Evolutionary conservation across 169 alveolate genomes (phyloP), one percentile per base, ranked within the genome.

Genomic region (Eimeria maxima): DNA sequence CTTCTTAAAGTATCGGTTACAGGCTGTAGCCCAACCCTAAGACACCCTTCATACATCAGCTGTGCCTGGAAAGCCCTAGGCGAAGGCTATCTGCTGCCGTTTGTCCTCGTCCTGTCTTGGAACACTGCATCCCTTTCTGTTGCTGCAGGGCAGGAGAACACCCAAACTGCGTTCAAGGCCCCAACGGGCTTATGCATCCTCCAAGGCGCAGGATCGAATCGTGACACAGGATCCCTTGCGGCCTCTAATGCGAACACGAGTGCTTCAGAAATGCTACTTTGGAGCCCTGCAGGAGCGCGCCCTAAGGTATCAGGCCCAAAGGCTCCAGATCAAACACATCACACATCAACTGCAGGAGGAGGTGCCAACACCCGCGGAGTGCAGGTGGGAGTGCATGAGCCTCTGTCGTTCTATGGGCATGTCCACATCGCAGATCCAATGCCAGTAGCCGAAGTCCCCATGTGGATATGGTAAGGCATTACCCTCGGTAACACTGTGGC

Each of bases 301-400:
- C 22, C 50, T 10, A 33, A 3, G 47, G 80, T 29, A 10, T 33
- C 80, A 69, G 80, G 7, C 50, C 47, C 80, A 69, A 33, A 14
- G 10, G 50, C 16, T 69, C 16, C 50, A 10, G 80, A 4, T 69
- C 50, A 22, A 69, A 24, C 80, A 6, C 50, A 69, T 69, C 50
- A 22, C 50, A 29, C 50, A 33, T 14, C 50, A 33, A 29, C n/a
- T 69, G 22, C 80, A 69, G 50, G 2, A 69, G 80, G 45, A n/a
- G n/a, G 24, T 69, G 50, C 80, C 50, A 33, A 33, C n/a, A n/a
- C 73, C 53, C 90, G 90, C 10, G 90, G 73, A 50, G n/a, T 45
- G 27, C 90, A 42, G 63, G 27, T 86, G 55, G 81, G 93, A 44
- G 78, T 86, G 78, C 93, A 86, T 78, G 93, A 86, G 60, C 93